phyloP scores from a whole-genome alignment of 345 rosid genomes.

The Boechera stricta region DNA sequence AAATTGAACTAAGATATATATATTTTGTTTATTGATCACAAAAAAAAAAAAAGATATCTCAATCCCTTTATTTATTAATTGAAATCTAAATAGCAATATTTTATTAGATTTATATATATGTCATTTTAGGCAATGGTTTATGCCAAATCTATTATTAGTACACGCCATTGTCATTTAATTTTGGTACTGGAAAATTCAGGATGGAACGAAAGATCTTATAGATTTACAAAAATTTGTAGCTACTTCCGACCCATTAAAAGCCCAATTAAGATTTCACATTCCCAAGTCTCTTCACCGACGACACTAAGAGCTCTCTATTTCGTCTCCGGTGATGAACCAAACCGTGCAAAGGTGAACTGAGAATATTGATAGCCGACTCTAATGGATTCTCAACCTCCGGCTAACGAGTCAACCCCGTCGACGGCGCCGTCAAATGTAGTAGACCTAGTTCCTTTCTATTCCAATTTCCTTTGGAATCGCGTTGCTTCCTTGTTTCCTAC shows the following conservation, averaged over 20 bases:
- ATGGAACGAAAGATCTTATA: too few species aligned
- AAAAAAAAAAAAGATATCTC: too few species aligned
- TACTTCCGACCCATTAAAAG: not conserved
- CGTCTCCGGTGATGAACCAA: not conserved
- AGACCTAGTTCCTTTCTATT: slow-evolving; percentile 57
- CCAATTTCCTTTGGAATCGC: slow-evolving; percentile 58
- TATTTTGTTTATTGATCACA: too few species aligned
- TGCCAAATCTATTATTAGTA: too few species aligned
- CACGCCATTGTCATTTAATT: too few species aligned
- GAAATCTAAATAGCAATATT: too few species aligned
- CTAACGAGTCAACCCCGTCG: slow-evolving; percentile 38
- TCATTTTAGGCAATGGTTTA: too few species aligned
- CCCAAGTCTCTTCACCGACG: not conserved
- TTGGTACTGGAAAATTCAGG: too few species aligned
- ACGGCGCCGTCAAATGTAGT: slow-evolving; percentile 37
- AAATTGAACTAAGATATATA: too few species aligned
- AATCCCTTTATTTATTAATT: too few species aligned
- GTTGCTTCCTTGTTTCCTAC: slow-evolving; percentile 52
- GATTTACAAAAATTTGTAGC: not conserved
- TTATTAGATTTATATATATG: too few species aligned
- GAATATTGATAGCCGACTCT: slow-evolving; percentile 10
- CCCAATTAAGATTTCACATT: slow-evolving; percentile 22
- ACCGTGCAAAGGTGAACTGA: not conserved
- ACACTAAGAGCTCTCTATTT: not conserved
- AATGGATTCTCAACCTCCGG: slow-evolving; percentile 51